phyloP scores from a whole-genome alignment of 148 eudicot species.

The Chenopodium quinoa region DNA sequence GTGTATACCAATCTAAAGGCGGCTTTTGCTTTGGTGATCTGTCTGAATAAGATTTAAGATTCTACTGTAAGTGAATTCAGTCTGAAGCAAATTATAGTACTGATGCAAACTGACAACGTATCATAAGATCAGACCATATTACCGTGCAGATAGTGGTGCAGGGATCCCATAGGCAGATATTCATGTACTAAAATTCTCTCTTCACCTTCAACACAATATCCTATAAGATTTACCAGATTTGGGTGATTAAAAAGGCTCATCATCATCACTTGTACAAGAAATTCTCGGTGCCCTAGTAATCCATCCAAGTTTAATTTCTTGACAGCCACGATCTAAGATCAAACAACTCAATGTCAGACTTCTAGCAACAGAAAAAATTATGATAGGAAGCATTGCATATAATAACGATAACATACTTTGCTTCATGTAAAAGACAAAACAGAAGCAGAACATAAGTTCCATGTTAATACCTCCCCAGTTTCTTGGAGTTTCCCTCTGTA shows the following conservation, averaged over 20 bases:
- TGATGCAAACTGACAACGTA: neutral
- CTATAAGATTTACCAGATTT: constrained; percentile 44
- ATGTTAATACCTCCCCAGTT: constrained; percentile 38
- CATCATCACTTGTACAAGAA: constrained; percentile 49
- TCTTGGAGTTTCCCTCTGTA: constrained; percentile 38
- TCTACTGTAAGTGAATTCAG: neutral
- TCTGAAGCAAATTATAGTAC: neutral
- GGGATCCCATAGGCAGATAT: constrained; percentile 53
- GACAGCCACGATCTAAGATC: constrained; percentile 40
- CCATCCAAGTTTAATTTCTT: constrained; percentile 49
- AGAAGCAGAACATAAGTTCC: neutral
- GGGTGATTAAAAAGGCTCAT: constrained; percentile 47
- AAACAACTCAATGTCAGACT: neutral
- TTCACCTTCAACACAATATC: constrained; percentile 63
- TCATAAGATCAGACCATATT: neutral
- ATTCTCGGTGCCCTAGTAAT: constrained; percentile 47
- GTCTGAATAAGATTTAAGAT: neutral
- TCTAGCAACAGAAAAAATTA: neutral
- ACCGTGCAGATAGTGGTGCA: constrained; percentile 57
- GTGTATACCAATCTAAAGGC: constrained; percentile 42
- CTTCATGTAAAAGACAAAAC: neutral
- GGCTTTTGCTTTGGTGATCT: constrained; percentile 27
- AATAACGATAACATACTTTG: neutral
- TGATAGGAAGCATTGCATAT: neutral
- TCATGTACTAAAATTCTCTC: constrained; percentile 70